These are phyloP conservation scores for Batkoa obscura DNA, from an alignment of 371 early-diverging fungal genomes.

Conservation along the genomic window DNA sequence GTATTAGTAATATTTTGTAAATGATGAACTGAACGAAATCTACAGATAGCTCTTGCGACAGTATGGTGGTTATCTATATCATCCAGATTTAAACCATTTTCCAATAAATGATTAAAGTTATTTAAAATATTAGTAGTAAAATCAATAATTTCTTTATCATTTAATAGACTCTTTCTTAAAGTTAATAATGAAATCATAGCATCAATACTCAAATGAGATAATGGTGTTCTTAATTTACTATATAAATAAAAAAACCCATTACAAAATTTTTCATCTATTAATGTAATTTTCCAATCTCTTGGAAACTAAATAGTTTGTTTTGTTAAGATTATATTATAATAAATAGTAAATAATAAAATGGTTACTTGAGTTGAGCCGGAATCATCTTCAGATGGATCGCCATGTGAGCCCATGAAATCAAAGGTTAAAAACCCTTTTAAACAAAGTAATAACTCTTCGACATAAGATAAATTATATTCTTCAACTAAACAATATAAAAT, in stretches of 20 bases:
- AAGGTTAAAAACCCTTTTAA: conserved; percentile 52
- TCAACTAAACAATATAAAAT: no score
- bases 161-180: no score
- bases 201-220: neutral
- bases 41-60: conserved; percentile 59
- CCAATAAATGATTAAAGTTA: no score
- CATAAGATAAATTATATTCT: no score
- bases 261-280: conserved; percentile 8
- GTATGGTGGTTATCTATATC: conserved; percentile 66
- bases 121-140: no score
- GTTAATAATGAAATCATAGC: no score
- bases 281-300: neutral
- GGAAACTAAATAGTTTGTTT: neutral
- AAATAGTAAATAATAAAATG: neutral
- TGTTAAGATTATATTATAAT: neutral
- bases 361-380: conserved; percentile 47
- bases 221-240: neutral
- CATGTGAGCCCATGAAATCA: conserved; percentile 71
- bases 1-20: conserved; percentile 52
- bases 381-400: conserved; percentile 75
- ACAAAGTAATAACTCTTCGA: conserved; percentile 22
- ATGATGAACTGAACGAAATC: conserved; percentile 65
- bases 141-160: no score
- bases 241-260: neutral
- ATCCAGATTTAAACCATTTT: conserved; percentile 22